These are phyloP conservation scores for Boletus subparvulus DNA, from an alignment of 768 basidiomycete genomes.

Conservation along the genomic window DNA sequence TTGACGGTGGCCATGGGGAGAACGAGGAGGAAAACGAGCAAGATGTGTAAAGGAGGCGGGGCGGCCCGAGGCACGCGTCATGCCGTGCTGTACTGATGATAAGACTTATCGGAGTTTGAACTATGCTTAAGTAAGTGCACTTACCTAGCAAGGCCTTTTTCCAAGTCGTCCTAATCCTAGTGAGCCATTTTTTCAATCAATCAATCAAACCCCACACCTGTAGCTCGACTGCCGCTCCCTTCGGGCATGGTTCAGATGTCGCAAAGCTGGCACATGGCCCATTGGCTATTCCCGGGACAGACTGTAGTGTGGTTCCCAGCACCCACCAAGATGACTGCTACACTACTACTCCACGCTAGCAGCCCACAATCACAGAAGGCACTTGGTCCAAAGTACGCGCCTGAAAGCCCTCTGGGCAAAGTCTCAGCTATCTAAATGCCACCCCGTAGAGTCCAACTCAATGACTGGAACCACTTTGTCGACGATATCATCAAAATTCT, in stretches of 20 bases:
- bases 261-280: too few species aligned
- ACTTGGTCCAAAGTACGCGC: background rate
- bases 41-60: background rate
- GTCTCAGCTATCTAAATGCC: background rate
- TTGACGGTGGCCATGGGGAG: constrained; percentile 67
- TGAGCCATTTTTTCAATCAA: too few species aligned
- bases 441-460: background rate
- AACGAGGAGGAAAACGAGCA: background rate
- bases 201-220: too few species aligned
- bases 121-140: too few species aligned
- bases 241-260: too few species aligned
- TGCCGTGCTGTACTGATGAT: background rate
- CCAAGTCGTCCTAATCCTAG: too few species aligned
- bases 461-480: background rate
- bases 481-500: background rate
- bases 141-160: too few species aligned
- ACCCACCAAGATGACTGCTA: too few species aligned
- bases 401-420: background rate
- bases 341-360: background rate
- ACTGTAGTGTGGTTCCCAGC: too few species aligned
- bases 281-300: too few species aligned
- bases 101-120: too few species aligned
- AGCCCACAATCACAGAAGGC: background rate
- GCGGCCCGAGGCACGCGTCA: background rate
- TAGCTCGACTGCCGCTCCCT: too few species aligned